Evolutionary conservation across 495 filamentous ascomycete genomes (phyloP).

Genomic region (Neurospora sp.): DNA sequence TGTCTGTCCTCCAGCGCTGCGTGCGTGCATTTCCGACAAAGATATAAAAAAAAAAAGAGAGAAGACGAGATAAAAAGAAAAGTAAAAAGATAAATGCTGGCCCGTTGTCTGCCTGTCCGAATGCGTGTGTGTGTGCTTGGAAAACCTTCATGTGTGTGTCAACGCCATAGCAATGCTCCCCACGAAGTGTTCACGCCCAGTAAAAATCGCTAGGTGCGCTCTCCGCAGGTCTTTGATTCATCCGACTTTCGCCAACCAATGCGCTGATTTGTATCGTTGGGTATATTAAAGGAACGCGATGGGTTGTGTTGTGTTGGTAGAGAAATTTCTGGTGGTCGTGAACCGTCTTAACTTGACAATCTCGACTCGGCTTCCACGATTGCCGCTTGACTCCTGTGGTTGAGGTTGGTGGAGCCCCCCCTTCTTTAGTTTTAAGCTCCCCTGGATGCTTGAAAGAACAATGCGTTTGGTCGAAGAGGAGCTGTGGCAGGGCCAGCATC

Average conservation of each 20-base stretch:
- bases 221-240: not conserved
- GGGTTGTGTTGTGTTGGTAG: not conserved
- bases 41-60: not conserved
- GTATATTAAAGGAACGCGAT: not conserved
- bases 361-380: not conserved
- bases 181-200: not conserved
- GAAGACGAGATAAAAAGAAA: not conserved
- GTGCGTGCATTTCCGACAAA: not conserved
- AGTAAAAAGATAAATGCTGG: not conserved
- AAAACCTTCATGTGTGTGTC: slow-evolving; percentile 7
- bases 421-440: not conserved
- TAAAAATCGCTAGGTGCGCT: not conserved
- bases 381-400: not conserved
- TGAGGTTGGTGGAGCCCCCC: not conserved
- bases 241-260: not conserved
- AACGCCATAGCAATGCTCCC: slow-evolving; percentile 22
- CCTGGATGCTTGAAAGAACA: slow-evolving; percentile 29
- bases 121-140: slow-evolving; percentile 1
- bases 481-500: slow-evolving; percentile 37
- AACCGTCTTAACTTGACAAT: not conserved
- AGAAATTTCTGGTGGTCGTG: not conserved
- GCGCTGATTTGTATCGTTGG: not conserved
- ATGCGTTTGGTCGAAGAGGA: slow-evolving; percentile 26
- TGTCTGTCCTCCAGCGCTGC: not conserved
- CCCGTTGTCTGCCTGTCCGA: slow-evolving; percentile 2